Percentiles rank a stretch among this genome's conserved stretches.
Evolutionary conservation across 768 basidiomycete genomes (phyloP).

Genomic region (Kwoniella sp.): DNA sequence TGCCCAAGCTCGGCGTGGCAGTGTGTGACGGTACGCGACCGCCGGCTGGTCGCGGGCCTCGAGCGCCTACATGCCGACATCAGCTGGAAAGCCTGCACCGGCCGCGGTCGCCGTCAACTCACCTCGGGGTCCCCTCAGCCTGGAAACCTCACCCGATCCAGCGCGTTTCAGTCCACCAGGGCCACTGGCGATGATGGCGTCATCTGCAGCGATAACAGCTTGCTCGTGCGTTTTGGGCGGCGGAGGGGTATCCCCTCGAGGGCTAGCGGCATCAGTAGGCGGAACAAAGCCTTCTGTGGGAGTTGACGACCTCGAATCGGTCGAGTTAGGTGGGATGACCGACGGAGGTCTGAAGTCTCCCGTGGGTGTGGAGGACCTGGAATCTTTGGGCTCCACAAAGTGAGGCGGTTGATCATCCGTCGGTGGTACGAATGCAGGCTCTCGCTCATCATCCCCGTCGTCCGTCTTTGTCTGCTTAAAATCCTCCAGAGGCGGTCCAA

Average conservation of each 20-base stretch:
- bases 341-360: slow-evolving; percentile 1
- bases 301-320: slow-evolving; percentile 4
- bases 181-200: slow-evolving; percentile 8
- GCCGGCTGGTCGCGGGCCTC: slow-evolving; percentile 38
- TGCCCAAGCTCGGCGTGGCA: slow-evolving; percentile 3
- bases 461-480: not conserved
- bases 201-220: slow-evolving; percentile 4
- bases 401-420: slow-evolving; percentile 7
- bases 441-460: not conserved
- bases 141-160: slow-evolving; percentile 26
- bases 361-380: slow-evolving; percentile 2
- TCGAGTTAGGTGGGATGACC: not conserved
- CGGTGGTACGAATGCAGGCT: not conserved
- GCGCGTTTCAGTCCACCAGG: slow-evolving; percentile 28
- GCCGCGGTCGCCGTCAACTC: no score
- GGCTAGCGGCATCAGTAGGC: not conserved
- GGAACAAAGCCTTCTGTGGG: slow-evolving; percentile 2
- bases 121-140: slow-evolving; percentile 40
- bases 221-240: not conserved
- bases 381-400: slow-evolving; percentile 11
- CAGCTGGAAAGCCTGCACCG: not conserved
- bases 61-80: slow-evolving; percentile 15
- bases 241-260: not conserved
- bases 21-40: slow-evolving; percentile 21
- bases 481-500: slow-evolving; percentile 2